Evolutionary conservation across 805 yeast species (phyloP).

Genomic region (Hanseniaspora jakobsenii): DNA sequence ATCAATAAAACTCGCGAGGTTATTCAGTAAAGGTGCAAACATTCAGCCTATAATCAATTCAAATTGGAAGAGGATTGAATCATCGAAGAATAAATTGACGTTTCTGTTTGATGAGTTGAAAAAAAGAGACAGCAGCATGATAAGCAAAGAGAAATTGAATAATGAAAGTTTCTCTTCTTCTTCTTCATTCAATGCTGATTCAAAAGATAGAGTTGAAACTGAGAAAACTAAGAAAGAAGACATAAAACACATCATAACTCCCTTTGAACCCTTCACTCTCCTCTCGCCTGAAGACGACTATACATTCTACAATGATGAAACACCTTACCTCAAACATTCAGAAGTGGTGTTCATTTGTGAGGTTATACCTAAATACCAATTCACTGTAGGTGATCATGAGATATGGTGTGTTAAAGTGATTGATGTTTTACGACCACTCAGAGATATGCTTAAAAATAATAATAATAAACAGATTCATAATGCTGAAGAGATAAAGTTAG

Average conservation of each 20-base stretch:
- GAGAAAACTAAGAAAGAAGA: constrained; percentile 4
- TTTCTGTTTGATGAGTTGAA: constrained; percentile 15
- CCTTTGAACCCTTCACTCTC: constrained; percentile 44
- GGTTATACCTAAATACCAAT: constrained; percentile 32
- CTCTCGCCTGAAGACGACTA: constrained; percentile 30
- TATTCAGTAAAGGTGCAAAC: constrained; percentile 48
- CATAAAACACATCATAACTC: constrained; percentile 19
- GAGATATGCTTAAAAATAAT: too few species aligned
- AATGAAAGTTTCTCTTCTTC: too few species aligned
- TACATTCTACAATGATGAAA: constrained; percentile 23
- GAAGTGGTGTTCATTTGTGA: constrained; percentile 56
- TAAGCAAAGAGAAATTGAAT: too few species aligned
- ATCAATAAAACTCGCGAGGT: constrained; percentile 49
- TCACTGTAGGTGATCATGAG: constrained; percentile 71
- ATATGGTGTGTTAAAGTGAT: constrained; percentile 75
- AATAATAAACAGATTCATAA: too few species aligned
- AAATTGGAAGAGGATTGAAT: constrained; percentile 25
- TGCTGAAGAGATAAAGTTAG: too few species aligned
- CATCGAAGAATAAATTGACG: constrained; percentile 17
- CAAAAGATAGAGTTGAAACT: not conserved
- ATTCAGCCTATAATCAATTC: constrained; percentile 22
- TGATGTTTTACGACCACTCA: constrained; percentile 33
- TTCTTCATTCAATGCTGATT: too few species aligned
- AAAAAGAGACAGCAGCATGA: constrained; percentile 14
- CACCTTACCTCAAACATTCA: constrained; percentile 45